Evolutionary conservation across 257 asterid genomes (phyloP), one percentile per base, ranked within the genome.

Genomic region (Avicennia marina): DNA sequence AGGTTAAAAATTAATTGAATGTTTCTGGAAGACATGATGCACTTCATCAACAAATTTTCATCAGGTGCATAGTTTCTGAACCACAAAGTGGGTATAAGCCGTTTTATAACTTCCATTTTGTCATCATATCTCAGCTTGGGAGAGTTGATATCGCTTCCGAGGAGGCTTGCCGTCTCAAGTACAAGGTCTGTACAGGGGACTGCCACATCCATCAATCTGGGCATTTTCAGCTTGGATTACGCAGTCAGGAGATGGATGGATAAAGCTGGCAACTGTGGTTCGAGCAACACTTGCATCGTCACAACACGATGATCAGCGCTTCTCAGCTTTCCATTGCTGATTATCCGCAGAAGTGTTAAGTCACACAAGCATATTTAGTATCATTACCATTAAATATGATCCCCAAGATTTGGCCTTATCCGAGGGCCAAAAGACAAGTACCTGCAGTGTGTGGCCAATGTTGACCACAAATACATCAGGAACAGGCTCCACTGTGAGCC

Each of bases 391-490:
- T n/a, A n/a, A n/a, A n/a, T n/a, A n/a, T n/a, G n/a, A n/a, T n/a
- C n/a, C n/a, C n/a, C n/a, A n/a, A n/a, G n/a, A n/a, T n/a, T n/a
- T n/a, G n/a, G n/a, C n/a, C n/a, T n/a, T n/a, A n/a, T n/a, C n/a
- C n/a, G n/a, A n/a, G n/a, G n/a, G n/a, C n/a, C n/a, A n/a, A n/a
- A n/a, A n/a, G n/a, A n/a, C n/a, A 7, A 31, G 10, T 69, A 75
- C 81, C 73, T 58, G 63, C 26, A 75, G 33, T 45, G 72, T 59
- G 44, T 44, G 15, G 56, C 74, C 76, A 22, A 63, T 52, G 53
- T 66, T 66, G 49, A 66, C 59, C 6, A 70, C 56, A 56, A 75
- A 63, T 1, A 74, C 77, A 52, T 58, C 33, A 15, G 66, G 69
- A 34, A 51, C 31, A 29, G 74, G 56, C 21, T 67, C 63, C 41